Base-by-base conservation (phyloP, 441 rosid species). In the Flueggea neowawraea region DNA sequence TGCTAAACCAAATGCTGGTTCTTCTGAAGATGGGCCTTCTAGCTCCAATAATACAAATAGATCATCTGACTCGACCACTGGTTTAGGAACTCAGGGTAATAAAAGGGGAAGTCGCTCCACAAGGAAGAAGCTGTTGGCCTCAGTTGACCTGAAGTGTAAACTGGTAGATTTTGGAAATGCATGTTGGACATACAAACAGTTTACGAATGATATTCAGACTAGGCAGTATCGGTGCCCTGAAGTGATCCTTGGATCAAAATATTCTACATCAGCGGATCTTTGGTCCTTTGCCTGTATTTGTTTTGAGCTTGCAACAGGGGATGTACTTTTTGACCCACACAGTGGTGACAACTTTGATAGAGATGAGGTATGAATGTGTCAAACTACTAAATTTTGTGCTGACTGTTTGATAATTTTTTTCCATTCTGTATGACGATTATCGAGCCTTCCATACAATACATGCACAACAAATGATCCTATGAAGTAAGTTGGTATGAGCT, bases 151-250 rank as follows among this genome's bases (percentile, higher is more conserved):
- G 44, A 85, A 76, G 54, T 87, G 89, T 80, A 87, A 87, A 75
- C 78, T 87, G 80, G 94, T 87, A 16, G 94, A 87, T 67, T 87
- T 87, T 69, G 89, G 94, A 48, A 87, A 85, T 78, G 94, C 94
- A 16, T 87, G 91, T 71, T 87, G 94, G 94, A 87, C 90, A 11
- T 77, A 83, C 74, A 87, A 87, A 78, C 94, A 87, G 66, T 87
- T 87, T 49, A 87, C 94, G 16, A 82, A 73, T 69, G 94, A 87
- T 67, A 87, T 87, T 61, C 90, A 87, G 69, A 84, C 94, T 6
- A 81, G 94, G 64, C 90, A 87, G 60, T 87, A 87, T 62, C 75
- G 90, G 63, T 87, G 94, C 68, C 94, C 90, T 8, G 89, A 87
- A 78, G 94, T 83, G 65, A 78, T 87, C 43, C 76, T 87, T 15